phyloP scores from a whole-genome alignment of 345 rosid species.

The Turritis glabra region DNA sequence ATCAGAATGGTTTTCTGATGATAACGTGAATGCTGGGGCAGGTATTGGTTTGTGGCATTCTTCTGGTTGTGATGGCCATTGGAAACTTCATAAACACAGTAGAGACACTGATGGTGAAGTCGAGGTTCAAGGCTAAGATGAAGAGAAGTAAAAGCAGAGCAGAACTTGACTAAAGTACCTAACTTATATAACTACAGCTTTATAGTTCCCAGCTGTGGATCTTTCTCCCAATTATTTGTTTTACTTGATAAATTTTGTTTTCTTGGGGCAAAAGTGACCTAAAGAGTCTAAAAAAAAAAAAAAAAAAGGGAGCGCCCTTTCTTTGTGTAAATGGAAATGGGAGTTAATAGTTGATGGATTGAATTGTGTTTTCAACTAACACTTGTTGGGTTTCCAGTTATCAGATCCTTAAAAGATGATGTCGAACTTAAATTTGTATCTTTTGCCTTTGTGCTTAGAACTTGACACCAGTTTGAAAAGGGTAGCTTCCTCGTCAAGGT shows the following conservation, averaged over 20 bases:
- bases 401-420: not conserved
- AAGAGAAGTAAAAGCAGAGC: conserved; percentile 82
- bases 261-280: conserved; percentile 29
- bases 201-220: conserved; percentile 21
- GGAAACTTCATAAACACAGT: conserved; percentile 92
- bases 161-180: conserved; percentile 47
- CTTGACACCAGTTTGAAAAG: not conserved
- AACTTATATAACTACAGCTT: conserved; percentile 33
- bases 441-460: not conserved
- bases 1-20: not conserved
- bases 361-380: conserved; percentile 20
- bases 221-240: conserved; percentile 22
- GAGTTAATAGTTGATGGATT: conserved; percentile 26
- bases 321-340: conserved; percentile 34
- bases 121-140: conserved; percentile 97
- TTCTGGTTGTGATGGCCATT: conserved; percentile 85
- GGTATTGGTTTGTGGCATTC: conserved; percentile 79
- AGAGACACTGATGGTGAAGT: conserved; percentile 75
- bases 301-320: not conserved
- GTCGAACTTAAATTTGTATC: not conserved
- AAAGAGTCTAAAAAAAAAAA: not conserved
- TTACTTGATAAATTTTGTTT: conserved; percentile 27
- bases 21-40: conserved; percentile 40
- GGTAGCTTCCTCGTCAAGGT: not conserved
- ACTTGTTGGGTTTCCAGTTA: conserved; percentile 19